These are phyloP conservation scores for Camillea tinctor DNA, from an alignment of 2,329 filamentous ascomycete species.

Conservation along the genomic window DNA sequence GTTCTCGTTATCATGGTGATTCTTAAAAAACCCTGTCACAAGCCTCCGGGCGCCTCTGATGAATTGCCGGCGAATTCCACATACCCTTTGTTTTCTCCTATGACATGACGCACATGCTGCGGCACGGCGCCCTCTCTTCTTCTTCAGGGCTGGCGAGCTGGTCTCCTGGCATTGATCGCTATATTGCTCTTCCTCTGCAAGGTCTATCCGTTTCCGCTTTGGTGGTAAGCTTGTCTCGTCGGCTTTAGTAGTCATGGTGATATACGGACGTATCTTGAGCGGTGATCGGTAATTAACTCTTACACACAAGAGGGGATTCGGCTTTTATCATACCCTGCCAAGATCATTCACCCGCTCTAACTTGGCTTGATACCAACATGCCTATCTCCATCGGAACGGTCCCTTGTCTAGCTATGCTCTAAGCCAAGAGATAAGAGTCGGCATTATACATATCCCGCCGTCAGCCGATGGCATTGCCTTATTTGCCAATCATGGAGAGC, in stretches of 20 bases:
- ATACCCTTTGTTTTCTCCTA: conserved; percentile 17
- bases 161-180: neutral
- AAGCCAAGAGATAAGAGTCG: neutral
- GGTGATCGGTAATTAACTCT: neutral
- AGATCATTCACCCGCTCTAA: neutral
- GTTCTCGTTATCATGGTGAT: neutral
- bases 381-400: neutral
- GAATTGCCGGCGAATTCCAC: too few relatives aligned
- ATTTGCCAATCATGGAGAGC: neutral
- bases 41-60: too few relatives aligned
- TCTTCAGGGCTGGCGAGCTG: neutral
- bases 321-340: neutral
- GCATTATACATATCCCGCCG: neutral
- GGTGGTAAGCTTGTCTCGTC: neutral
- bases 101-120: conserved; percentile 13
- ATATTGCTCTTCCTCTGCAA: neutral
- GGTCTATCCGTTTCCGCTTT: neutral
- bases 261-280: neutral
- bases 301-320: neutral
- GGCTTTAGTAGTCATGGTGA: neutral
- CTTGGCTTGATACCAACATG: neutral
- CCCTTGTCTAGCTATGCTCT: neutral
- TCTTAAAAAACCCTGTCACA: neutral
- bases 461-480: neutral
- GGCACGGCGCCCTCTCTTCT: conserved; percentile 12